Percentiles rank a stretch among this genome's conserved stretches.
Conservation (phyloP, 75 land plant genomes). For the Pinus taeda region DNA sequence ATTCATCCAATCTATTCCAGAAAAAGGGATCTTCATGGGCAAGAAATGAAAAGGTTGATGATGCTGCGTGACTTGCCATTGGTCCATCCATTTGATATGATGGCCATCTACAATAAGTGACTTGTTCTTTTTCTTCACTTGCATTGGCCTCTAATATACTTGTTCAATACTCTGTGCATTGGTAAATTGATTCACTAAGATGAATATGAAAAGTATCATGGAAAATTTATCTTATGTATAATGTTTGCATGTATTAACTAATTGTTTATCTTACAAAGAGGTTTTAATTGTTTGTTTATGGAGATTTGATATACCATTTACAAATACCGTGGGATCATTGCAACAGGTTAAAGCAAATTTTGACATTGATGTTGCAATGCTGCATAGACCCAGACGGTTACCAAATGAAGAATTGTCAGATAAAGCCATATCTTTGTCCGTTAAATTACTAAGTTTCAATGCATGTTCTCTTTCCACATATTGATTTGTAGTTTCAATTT, state of each 20-base stretch:
- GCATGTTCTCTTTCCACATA: slow-evolving; percentile 17
- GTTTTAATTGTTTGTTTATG: background rate
- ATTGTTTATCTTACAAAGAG: background rate
- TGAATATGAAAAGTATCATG: too few species aligned
- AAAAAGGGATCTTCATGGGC: too few species aligned
- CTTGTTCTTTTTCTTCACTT: too few species aligned
- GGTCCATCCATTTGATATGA: too few species aligned
- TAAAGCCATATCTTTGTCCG: slow-evolving; percentile 64
- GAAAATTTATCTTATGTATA: background rate
- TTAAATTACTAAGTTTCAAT: slow-evolving; percentile 75
- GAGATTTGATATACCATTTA: background rate
- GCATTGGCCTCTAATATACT: too few species aligned
- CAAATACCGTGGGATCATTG: background rate
- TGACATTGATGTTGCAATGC: slow-evolving; percentile 80
- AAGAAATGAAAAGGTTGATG: too few species aligned
- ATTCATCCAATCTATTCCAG: too few species aligned
- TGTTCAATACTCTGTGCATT: too few species aligned
- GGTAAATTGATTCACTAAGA: too few species aligned
- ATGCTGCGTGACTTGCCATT: too few species aligned
- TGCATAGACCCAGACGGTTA: slow-evolving; percentile 80
- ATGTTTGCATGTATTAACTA: background rate
- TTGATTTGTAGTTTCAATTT: background rate
- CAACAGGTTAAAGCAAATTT: slow-evolving; percentile 86
- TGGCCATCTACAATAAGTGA: too few species aligned
- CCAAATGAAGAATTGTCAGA: slow-evolving; percentile 73